Conservation (phyloP, 345 rosid species). For the Pseudoturritis turrita region DNA sequence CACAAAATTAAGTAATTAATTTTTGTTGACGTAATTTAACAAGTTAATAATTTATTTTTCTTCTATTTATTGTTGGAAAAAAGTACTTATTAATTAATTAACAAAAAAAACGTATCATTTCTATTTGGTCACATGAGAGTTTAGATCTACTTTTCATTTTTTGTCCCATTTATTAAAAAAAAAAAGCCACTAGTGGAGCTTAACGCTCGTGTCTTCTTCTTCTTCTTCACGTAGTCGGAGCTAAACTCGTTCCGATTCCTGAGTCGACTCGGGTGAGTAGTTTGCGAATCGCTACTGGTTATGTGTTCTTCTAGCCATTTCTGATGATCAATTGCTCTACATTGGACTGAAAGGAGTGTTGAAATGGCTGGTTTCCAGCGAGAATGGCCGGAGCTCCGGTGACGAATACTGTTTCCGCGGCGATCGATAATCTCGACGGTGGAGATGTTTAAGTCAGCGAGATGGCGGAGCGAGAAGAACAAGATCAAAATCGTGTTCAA, state of each 20-base stretch:
- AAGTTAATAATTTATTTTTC: no score
- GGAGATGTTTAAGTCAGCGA: conserved; percentile 76
- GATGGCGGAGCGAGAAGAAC: conserved; percentile 80
- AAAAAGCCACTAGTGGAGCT: conserved; percentile 11
- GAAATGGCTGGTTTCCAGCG: conserved; percentile 30
- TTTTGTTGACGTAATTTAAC: no score
- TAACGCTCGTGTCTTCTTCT: conserved; percentile 29
- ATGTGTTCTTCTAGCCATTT: neutral
- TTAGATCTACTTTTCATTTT: conserved; percentile 16
- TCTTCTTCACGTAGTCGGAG: conserved; percentile 8
- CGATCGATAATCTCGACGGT: conserved; percentile 16
- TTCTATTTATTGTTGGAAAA: no score
- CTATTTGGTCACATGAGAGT: neutral
- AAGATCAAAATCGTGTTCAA: conserved; percentile 79
- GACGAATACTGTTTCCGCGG: neutral
- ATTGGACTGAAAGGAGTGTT: conserved; percentile 23
- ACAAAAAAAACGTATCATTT: neutral
- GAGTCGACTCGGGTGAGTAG: neutral
- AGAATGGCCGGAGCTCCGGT: conserved; percentile 35
- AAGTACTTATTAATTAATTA: neutral
- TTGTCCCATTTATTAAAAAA: conserved; percentile 14
- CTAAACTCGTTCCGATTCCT: conserved; percentile 8
- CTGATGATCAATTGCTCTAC: conserved; percentile 9
- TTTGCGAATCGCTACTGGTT: neutral
- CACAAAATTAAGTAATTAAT: neutral